Evolutionary conservation across 768 basidiomycete genomes (phyloP).

Genomic region (Termitomyces sp.): DNA sequence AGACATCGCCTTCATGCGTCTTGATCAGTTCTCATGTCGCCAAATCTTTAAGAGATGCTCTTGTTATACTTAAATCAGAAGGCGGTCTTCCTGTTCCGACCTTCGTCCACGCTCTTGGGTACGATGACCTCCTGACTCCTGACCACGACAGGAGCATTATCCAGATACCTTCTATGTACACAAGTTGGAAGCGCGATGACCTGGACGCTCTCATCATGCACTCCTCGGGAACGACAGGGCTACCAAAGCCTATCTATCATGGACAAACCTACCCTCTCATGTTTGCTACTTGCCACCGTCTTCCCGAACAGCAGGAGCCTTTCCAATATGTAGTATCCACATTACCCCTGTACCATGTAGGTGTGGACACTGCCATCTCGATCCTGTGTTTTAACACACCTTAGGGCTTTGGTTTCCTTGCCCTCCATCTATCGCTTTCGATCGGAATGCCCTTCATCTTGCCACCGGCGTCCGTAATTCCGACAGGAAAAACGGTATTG

Average conservation of each 20-base stretch:
- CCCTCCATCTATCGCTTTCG: slow-evolving; percentile 31
- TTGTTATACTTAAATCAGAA: slow-evolving; percentile 17
- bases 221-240: slow-evolving; percentile 49
- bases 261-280: slow-evolving; percentile 31
- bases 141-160: slow-evolving; percentile 12
- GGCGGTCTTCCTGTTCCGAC: slow-evolving; percentile 14
- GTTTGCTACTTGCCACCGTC: slow-evolving; percentile 32
- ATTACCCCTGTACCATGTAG: slow-evolving; percentile 37
- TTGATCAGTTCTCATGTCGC: slow-evolving; percentile 29
- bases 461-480: slow-evolving; percentile 31
- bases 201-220: slow-evolving; percentile 43
- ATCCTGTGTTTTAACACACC: background rate
- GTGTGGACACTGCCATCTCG: slow-evolving; percentile 3
- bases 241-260: slow-evolving; percentile 44
- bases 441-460: slow-evolving; percentile 37
- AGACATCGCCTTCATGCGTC: slow-evolving; percentile 27
- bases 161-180: slow-evolving; percentile 25
- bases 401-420: slow-evolving; percentile 36
- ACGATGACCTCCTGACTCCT: slow-evolving; percentile 26
- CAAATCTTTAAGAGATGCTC: slow-evolving; percentile 28
- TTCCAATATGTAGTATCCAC: slow-evolving; percentile 33
- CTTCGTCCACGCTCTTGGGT: slow-evolving; percentile 24
- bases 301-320: slow-evolving; percentile 27
- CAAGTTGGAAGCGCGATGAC: slow-evolving; percentile 23
- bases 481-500: slow-evolving; percentile 30